A percentile compares a stretch with the other conserved stretches of the same genome.
These are phyloP conservation scores for Komagataella pseudopastoris DNA, from an alignment of 805 yeast genomes.

Conservation along the genomic window DNA sequence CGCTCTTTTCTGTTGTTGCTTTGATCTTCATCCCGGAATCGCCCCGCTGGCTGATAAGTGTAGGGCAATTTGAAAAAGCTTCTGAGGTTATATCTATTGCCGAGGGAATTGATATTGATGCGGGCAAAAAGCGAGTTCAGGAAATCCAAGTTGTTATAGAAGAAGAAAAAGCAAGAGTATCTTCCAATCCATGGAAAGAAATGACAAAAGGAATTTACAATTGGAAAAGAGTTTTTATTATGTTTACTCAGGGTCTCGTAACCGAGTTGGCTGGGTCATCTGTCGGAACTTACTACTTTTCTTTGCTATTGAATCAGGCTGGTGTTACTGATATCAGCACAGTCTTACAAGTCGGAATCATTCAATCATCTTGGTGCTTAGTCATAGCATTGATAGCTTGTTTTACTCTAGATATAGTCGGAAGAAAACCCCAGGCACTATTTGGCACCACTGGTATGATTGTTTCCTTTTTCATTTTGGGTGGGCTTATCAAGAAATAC, in stretches of 20 bases:
- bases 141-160: conserved; percentile 11
- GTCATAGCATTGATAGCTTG: conserved; percentile 13
- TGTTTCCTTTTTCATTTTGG: conserved; percentile 13
- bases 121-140: conserved; percentile 2
- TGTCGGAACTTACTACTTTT: conserved; percentile 18
- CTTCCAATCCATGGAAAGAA: conserved; percentile 12
- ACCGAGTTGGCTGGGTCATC: conserved; percentile 14
- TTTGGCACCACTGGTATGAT: conserved; percentile 13
- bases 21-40: conserved; percentile 17
- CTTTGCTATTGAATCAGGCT: conserved; percentile 16
- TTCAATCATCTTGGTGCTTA: conserved; percentile 3
- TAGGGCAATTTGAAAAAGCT: conserved; percentile 15
- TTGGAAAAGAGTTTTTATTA: conserved; percentile 13
- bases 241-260: conserved; percentile 14
- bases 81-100: conserved; percentile 7
- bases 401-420: conserved; percentile 11
- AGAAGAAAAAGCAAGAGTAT: conserved; percentile 8
- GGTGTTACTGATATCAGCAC: conserved; percentile 15
- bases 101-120: not conserved
- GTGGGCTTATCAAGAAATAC: conserved; percentile 11
- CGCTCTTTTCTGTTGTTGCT: conserved; percentile 9
- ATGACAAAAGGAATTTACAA: conserved; percentile 10
- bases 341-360: conserved; percentile 9
- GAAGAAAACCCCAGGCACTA: conserved; percentile 10
- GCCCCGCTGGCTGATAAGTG: conserved; percentile 17